Evolutionary conservation across 345 rosid species (phyloP).

Genomic region (Theobroma cacao): DNA sequence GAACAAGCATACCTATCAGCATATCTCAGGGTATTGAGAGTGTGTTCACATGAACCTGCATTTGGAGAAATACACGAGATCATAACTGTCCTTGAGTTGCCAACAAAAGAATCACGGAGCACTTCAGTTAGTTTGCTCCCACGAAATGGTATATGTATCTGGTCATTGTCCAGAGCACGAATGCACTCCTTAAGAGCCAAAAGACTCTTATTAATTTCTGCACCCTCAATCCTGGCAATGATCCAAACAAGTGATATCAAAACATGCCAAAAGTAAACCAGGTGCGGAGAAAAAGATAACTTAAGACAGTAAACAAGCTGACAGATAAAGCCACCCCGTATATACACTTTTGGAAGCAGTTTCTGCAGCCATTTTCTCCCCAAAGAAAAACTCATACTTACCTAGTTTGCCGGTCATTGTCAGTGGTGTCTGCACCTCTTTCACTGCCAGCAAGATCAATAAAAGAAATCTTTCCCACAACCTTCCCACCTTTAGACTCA

Average conservation of each 20-base stretch:
- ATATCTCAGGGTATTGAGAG: slow-evolving; percentile 91
- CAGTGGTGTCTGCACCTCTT: slow-evolving; percentile 99
- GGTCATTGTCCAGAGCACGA: slow-evolving; percentile 95
- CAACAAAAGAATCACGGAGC: slow-evolving; percentile 94
- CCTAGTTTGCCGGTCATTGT: slow-evolving; percentile 98
- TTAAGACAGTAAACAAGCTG: neutral
- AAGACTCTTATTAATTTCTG: slow-evolving; percentile 92
- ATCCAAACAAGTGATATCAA: neutral
- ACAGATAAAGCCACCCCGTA: neutral
- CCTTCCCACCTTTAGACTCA: slow-evolving; percentile 69
- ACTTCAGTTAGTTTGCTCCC: slow-evolving; percentile 98
- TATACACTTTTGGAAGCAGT: slow-evolving; percentile 5
- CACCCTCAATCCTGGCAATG: slow-evolving; percentile 82
- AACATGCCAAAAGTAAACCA: neutral
- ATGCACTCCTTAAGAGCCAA: slow-evolving; percentile 97
- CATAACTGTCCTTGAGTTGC: slow-evolving; percentile 95
- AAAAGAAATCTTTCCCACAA: slow-evolving; percentile 95
- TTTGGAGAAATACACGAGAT: slow-evolving; percentile 97
- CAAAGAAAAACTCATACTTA: slow-evolving; percentile 16
- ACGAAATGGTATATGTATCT: slow-evolving; percentile 92
- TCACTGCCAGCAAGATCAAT: slow-evolving; percentile 99
- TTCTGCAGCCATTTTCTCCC: neutral
- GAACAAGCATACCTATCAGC: slow-evolving; percentile 71
- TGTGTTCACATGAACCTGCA: slow-evolving; percentile 95
- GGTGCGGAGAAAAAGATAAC: neutral